Evolutionary conservation across 2,329 filamentous ascomycete genomes (phyloP), one percentile per base, ranked within the genome.

Genomic region (Pestalotiopsis sp.): DNA sequence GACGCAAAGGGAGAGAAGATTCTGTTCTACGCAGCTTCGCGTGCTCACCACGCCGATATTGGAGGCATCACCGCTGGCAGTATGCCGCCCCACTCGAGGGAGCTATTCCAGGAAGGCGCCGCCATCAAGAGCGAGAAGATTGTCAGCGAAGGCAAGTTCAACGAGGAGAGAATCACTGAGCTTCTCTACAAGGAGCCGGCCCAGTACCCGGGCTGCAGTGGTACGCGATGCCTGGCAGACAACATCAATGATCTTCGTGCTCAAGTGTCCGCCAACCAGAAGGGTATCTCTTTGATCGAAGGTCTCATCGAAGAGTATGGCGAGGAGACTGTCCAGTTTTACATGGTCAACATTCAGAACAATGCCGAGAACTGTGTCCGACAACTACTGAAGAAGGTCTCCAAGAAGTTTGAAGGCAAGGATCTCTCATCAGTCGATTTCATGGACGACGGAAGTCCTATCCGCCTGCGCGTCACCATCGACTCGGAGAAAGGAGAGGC

Each of bases 31-130:
- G 92, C 93, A 1, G 93, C 93, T 0, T 93, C 91, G 4, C 87
- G 93, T 49, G 93, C 93, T 0, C 93, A 96, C 76, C 93, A 95
- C 74, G 93, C 93, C 11, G 93, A 96, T 74, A 95, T 93, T 70
- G 92, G 92, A 31, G 92, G 92, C 11, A 93, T 93, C 60, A 83
- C 93, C 0, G 91, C 92, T 0, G 92, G 92, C 0, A 92, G 89
- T 1, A 94, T 94, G 92, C 92, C 92, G 3, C 89, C 91, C 6
- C 86, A 91, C 70, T 91, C 88, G 0, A 85, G 86, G 31, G 86
- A 88, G 70, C 78, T 88, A 23, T 88, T 81, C 73, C 85, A 88
- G 75, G 87, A 89, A 78, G 87, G 87, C 14, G 87, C 87, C 3
- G 83, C 85, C 9, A 89, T 89, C 71, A 86, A 87, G 74, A 87